A percentile compares a stretch with the other conserved stretches of the same genome.
These are phyloP conservation scores for Penicillium sclerotigenum DNA, from an alignment of 2,329 filamentous ascomycete genomes.

Conservation along the genomic window DNA sequence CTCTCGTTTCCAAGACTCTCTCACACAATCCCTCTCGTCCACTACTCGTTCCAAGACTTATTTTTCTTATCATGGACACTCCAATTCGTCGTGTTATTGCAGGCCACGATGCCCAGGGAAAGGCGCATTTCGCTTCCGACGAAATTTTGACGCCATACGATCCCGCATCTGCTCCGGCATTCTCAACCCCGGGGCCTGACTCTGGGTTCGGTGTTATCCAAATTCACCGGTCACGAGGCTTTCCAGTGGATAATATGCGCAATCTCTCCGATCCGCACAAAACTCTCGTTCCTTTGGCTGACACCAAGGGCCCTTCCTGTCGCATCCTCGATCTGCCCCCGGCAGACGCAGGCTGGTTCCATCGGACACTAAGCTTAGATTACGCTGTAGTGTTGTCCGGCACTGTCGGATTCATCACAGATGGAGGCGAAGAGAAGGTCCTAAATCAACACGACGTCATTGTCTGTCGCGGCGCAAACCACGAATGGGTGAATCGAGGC, in stretches of 20 bases:
- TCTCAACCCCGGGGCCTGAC: constrained; percentile 15
- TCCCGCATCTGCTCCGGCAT: constrained; percentile 22
- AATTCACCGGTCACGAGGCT: constrained; percentile 27
- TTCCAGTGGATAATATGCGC: constrained; percentile 25
- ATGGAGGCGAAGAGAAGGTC: constrained; percentile 29
- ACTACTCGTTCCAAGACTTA: no score
- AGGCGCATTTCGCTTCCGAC: constrained; percentile 27
- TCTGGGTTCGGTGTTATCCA: constrained; percentile 27
- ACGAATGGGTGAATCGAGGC: constrained; percentile 46
- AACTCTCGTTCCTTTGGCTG: constrained; percentile 23
- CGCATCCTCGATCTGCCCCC: constrained; percentile 22
- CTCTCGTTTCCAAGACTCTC: background rate
- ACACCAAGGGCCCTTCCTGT: constrained; percentile 23
- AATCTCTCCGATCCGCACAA: constrained; percentile 19
- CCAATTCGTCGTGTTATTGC: constrained; percentile 23
- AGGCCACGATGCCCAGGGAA: constrained; percentile 25
- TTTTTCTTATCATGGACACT: constrained; percentile 4
- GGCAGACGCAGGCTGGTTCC: constrained; percentile 21
- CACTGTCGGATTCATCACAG: constrained; percentile 25
- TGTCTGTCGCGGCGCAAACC: constrained; percentile 42
- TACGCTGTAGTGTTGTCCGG: constrained; percentile 31
- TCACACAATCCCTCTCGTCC: background rate
- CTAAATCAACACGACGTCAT: constrained; percentile 29
- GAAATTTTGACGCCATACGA: constrained; percentile 26
- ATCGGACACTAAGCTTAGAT: constrained; percentile 32